Evolutionary conservation across 2,329 filamentous ascomycete species (phyloP).

Genomic region (Penicillium sp.): DNA sequence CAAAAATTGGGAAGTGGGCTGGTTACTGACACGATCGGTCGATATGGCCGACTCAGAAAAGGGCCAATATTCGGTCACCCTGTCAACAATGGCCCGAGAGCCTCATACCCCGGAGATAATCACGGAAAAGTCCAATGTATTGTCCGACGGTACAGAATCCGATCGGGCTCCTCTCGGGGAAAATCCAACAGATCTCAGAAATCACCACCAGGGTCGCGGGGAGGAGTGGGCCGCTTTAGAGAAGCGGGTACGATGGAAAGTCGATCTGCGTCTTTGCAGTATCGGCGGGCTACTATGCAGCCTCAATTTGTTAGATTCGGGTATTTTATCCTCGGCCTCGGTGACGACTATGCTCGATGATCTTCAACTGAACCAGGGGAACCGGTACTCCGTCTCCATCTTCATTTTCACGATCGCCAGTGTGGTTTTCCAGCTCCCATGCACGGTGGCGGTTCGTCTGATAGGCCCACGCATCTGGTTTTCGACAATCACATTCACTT

Average conservation of each 20-base stretch:
- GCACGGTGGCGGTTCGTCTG: conserved; percentile 64
- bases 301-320: conserved; percentile 67
- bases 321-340: conserved; percentile 67
- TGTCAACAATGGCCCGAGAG: background rate
- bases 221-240: conserved; percentile 37
- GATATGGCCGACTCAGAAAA: conserved; percentile 1
- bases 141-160: background rate
- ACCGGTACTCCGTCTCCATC: conserved; percentile 67
- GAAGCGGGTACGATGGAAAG: conserved; percentile 57
- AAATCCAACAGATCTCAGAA: background rate
- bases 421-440: conserved; percentile 67
- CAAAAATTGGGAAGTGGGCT: background rate
- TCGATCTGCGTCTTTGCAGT: conserved; percentile 66
- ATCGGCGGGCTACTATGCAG: conserved; percentile 70
- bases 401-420: conserved; percentile 71
- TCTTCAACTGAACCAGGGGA: conserved; percentile 59
- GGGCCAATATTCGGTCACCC: background rate
- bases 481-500: conserved; percentile 57
- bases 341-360: conserved; percentile 68
- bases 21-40: background rate
- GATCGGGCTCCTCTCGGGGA: background rate
- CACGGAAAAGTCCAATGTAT: background rate
- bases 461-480: conserved; percentile 66
- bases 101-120: background rate
- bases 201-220: background rate